Evolutionary conservation across 371 early-diverging fungal genomes (phyloP), one percentile per base, ranked within the genome.

Genomic region (Enterospora canceri): DNA sequence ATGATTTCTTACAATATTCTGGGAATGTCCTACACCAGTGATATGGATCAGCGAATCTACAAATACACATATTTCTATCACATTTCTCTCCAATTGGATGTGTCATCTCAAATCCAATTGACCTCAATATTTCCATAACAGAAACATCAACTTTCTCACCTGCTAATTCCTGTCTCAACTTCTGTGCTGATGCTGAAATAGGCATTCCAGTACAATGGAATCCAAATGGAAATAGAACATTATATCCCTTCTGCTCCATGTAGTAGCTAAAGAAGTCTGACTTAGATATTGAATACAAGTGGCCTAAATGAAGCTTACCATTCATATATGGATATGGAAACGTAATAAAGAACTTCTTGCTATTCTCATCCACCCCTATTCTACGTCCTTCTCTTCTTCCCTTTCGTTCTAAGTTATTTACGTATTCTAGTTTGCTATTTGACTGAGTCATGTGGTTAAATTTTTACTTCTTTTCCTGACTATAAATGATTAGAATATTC

Each of bases 141-240:
- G 90, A 91, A 72, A 87, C 87, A 57, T 72, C 74, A 12, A 65
- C 71, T 26, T 58, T 50, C 21, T 62, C 61, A 18, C 76, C 82
- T 71, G 85, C 87, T 47, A 97, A 83, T 83, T 98, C 97, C 40
- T 88, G 87, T 56, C 83, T 83, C 65, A 98, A 83, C 83, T 95
- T 96, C 81, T 97, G 92, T 34, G 97, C 95, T 70, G 91, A 89
- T 21, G 96, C 93, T 87, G 86, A 81, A 82, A 99, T 99, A 47
- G 99, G 99, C 99, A 99, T 99, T 62, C 99, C 99, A 2, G 99
- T 97, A 71, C 89, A 89, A 78, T 99, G 99, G 85, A 97, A 96
- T 46, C 92, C 93, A 74, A 94, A 89, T 29, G 99, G 99, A 67
- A 95, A 91, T 63, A 97, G 84, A 50, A 87, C 89, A 56, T 87